These are phyloP conservation scores for Vitis cinerea DNA, from an alignment of 164 flowering plant species.

Conservation along the genomic window DNA sequence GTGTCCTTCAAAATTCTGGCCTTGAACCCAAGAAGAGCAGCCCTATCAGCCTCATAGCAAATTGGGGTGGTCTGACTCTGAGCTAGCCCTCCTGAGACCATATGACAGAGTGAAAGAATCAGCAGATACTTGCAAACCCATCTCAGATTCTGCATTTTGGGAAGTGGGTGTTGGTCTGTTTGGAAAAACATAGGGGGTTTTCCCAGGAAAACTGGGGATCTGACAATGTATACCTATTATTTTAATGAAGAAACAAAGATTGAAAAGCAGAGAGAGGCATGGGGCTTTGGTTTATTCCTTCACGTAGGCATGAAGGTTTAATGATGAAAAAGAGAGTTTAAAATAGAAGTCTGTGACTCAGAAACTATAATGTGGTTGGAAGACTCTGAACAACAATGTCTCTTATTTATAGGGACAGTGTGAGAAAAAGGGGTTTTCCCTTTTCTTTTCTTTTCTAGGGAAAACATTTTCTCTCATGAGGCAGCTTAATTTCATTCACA, in stretches of 20 bases:
- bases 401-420: conserved; percentile 32
- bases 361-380: conserved; percentile 6
- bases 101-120: conserved; percentile 19
- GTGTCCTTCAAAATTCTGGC: conserved; percentile 62
- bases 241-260: conserved; percentile 16
- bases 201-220: conserved; percentile 9
- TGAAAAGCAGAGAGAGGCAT: conserved; percentile 7
- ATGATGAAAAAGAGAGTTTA: conserved; percentile 39
- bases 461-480: too few relatives aligned
- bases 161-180: conserved; percentile 36
- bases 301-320: conserved; percentile 59
- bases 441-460: background rate
- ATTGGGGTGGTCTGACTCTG: conserved; percentile 17
- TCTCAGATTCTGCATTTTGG: conserved; percentile 46
- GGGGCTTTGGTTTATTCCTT: conserved; percentile 27
- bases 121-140: conserved; percentile 37
- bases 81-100: conserved; percentile 24
- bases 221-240: conserved; percentile 2
- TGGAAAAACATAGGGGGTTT: conserved; percentile 1
- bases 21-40: conserved; percentile 75
- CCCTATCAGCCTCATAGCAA: conserved; percentile 66
- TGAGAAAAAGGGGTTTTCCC: too few relatives aligned
- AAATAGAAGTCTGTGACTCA: conserved; percentile 11
- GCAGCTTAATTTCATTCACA: conserved; percentile 39
- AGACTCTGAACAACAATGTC: conserved; percentile 5